Conservation (phyloP, 2,329 filamentous ascomycete genomes). For the Claviceps cyperi region DNA sequence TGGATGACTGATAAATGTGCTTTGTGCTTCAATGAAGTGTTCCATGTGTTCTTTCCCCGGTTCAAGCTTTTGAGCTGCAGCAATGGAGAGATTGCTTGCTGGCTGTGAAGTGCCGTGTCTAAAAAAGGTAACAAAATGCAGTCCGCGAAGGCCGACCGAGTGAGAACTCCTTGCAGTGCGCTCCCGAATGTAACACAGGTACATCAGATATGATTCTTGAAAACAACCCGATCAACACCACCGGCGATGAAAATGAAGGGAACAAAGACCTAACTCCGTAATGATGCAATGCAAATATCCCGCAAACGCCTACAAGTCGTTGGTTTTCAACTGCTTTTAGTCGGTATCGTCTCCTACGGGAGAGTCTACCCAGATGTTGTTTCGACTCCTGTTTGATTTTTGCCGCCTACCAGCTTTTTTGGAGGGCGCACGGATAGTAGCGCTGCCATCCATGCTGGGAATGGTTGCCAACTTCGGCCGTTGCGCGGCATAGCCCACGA, state of each 20-base stretch:
- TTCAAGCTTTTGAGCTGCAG: background rate
- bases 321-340: conserved; percentile 8
- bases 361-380: conserved; percentile 14
- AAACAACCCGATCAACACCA: background rate
- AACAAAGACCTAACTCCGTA: background rate
- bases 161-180: conserved; percentile 4
- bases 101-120: background rate
- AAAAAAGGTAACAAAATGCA: background rate
- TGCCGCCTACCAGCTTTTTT: conserved; percentile 17
- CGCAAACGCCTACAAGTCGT: background rate
- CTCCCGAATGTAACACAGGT: conserved; percentile 7
- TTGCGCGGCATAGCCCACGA: conserved; percentile 21
- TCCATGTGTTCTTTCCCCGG: background rate
- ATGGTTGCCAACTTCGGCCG: conserved; percentile 34
- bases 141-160: conserved; percentile 5
- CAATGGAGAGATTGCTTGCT: background rate
- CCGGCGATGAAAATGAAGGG: background rate
- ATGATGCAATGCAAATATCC: background rate
- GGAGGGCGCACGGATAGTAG: conserved; percentile 15
- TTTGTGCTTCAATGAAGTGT: background rate
- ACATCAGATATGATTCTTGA: conserved; percentile 1
- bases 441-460: conserved; percentile 23
- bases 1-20: no score
- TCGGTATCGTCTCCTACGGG: conserved; percentile 25
- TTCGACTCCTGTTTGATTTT: conserved; percentile 16